Evolutionary conservation across 1,284 basidiomycete species (phyloP), one percentile per base, ranked within the genome.

Genomic region (Marasmius tenuissimus): DNA sequence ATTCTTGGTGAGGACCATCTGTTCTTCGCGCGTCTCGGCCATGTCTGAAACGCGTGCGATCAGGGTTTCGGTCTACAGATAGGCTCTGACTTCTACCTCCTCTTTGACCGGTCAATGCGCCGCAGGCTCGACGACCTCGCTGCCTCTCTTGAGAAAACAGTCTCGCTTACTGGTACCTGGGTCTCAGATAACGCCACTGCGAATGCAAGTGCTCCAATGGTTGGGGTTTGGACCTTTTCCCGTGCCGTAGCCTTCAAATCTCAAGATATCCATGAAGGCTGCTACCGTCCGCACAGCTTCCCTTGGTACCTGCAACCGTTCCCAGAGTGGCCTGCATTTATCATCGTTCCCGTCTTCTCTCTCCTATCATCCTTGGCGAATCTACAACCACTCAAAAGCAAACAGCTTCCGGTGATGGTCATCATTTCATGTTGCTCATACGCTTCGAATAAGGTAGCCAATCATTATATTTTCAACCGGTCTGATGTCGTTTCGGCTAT

Each of bases 11-110:
- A 63, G 77, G 65, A 51, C 60, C 66, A n/a, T 57, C 61, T 53
- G 65, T 59, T 57, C n/a, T 38, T 45, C 22, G 54, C 59, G 64
- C 9, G 57, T 40, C 39, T 27, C 27, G 27, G 27, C 59, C 18
- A 58, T 56, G 18, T 58, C 53, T 68, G 45, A 64, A 39, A 48
- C 27, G 34, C 42, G 20, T 65, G 16, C 58, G 48, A 58, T 6
- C 64, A 86, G 84, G 93, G 93, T 1, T 96, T 96, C 72, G 93
- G 93, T 58, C 82, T 96, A 55, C 91, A 94, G 65, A 92, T 96
- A 62, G 93, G 93, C 40, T 93, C 90, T 4, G 93, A 96, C 70
- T 77, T 95, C 22, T 96, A 89, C 70, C 87, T 93, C 60, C 81
- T 95, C 27, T 78, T 95, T 62, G 93, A 95, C 70, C 83, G 77